phyloP scores from a whole-genome alignment of 1,284 basidiomycete species.

The Cutaneotrichosporon cavernicola region DNA sequence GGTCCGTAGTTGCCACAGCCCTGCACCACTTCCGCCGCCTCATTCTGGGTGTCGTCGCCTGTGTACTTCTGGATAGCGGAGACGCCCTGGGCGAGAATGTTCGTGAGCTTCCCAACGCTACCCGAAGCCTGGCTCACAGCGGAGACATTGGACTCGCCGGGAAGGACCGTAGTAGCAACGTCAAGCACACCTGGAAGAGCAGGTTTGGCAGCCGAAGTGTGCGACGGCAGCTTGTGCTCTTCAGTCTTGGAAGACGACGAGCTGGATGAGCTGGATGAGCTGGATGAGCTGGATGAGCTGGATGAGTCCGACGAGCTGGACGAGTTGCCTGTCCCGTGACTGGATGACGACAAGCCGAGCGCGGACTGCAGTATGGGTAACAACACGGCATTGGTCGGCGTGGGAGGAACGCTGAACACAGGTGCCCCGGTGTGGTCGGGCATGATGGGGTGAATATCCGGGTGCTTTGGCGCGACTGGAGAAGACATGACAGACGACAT shows the following conservation, averaged over 20 bases:
- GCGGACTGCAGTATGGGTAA: neutral
- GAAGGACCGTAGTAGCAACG: neutral
- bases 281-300: too few species aligned
- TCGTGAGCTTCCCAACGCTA: neutral
- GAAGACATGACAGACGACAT: neutral
- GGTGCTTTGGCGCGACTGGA: neutral
- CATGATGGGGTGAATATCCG: neutral
- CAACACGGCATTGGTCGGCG: neutral
- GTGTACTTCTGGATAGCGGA: neutral
- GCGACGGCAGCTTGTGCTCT: neutral
- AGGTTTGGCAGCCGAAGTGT: neutral
- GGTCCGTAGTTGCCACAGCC: neutral
- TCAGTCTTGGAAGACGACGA: neutral
- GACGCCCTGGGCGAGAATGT: neutral
- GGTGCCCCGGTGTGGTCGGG: neutral
- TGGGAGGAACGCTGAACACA: neutral
- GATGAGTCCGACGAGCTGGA: neutral
- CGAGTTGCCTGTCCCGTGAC: neutral
- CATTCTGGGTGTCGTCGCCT: neutral
- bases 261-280: neutral
- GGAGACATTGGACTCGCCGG: neutral
- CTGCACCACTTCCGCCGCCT: neutral
- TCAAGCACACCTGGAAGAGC: neutral
- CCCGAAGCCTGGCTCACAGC: neutral
- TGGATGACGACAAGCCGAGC: neutral